Conservation (phyloP, 306 rosid species). For the Vachellia pachyceras region DNA sequence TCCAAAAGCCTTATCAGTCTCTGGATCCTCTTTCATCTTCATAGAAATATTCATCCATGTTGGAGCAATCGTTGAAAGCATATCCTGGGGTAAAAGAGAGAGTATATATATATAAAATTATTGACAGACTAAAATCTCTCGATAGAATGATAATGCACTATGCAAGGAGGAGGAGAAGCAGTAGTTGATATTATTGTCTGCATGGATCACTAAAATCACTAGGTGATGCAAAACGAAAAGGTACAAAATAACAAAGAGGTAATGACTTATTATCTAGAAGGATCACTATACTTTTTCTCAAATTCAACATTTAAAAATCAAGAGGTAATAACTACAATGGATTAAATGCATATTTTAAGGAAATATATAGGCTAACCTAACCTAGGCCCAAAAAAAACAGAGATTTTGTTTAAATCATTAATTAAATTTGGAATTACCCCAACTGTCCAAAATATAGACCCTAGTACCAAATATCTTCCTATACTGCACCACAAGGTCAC, state of each 20-base stretch:
- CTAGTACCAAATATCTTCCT: background rate
- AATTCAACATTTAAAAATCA: background rate
- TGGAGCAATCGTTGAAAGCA: slow-evolving; percentile 88
- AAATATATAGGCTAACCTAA: background rate
- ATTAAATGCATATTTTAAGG: background rate
- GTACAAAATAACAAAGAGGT: background rate
- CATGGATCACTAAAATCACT: slow-evolving; percentile 13
- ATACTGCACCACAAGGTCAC: background rate
- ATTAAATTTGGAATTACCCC: background rate
- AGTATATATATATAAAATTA: slow-evolving; percentile 24
- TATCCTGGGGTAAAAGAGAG: slow-evolving; percentile 54
- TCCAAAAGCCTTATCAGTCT: slow-evolving; percentile 89
- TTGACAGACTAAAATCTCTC: slow-evolving; percentile 10
- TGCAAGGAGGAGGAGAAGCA: slow-evolving; percentile 20
- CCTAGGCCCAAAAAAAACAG: background rate
- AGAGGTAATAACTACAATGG: background rate
- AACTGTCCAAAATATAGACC: background rate
- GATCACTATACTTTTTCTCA: slow-evolving; percentile 16
- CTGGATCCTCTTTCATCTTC: slow-evolving; percentile 91
- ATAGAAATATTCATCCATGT: slow-evolving; percentile 97
- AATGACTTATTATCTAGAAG: slow-evolving; percentile 6
- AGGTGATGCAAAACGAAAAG: background rate
- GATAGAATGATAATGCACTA: slow-evolving; percentile 3
- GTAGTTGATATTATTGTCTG: slow-evolving; percentile 8
- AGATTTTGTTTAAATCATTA: background rate